phyloP scores from a whole-genome alignment of 1,284 basidiomycete species.

The Omphalotus olearius region DNA sequence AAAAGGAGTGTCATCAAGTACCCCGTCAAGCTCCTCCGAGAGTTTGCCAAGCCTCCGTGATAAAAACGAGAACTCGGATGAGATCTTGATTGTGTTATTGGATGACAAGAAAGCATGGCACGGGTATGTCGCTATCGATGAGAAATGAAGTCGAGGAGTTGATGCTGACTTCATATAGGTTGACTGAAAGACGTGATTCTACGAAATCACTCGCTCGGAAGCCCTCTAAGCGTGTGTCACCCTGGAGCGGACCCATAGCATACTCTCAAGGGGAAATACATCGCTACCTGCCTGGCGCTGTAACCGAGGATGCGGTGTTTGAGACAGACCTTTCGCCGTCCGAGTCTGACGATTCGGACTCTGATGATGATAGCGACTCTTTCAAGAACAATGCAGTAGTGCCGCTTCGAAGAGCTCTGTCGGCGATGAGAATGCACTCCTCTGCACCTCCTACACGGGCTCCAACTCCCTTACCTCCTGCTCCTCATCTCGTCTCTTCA shows the following conservation, averaged over 20 bases:
- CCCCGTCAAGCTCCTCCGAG: constrained; percentile 4
- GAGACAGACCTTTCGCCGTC: background rate
- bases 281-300: constrained; percentile 6
- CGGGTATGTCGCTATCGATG: constrained; percentile 25
- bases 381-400: background rate
- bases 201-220: constrained; percentile 4
- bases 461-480: background rate
- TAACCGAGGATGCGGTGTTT: background rate
- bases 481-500: background rate
- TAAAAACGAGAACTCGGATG: constrained; percentile 16
- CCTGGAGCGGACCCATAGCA: constrained; percentile 9
- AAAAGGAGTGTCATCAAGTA: background rate
- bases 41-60: constrained; percentile 13
- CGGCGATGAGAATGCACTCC: background rate
- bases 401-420: background rate
- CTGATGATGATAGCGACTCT: background rate
- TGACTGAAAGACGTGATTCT: constrained; percentile 1
- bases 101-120: constrained; percentile 36
- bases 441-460: too few relatives aligned
- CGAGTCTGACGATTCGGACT: background rate
- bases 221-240: constrained; percentile 1
- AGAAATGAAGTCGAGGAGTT: background rate
- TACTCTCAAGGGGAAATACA: constrained; percentile 8
- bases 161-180: background rate
- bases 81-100: constrained; percentile 33